Base-by-base conservation (phyloP, 75 land plant genomes). In the Pinus taeda region DNA sequence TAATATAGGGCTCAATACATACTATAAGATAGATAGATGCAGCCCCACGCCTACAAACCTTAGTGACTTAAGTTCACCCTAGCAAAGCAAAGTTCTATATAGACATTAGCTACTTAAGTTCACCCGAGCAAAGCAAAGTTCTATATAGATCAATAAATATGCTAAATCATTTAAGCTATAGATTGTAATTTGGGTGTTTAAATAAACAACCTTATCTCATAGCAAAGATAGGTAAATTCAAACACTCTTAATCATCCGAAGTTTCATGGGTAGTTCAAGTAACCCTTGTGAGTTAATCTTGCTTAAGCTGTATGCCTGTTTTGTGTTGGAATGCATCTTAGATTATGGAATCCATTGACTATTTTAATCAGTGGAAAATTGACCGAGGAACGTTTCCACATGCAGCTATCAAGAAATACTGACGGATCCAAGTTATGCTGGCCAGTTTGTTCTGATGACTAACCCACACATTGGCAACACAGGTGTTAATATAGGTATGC, bases 351-450 rank as follows among this genome's bases (percentile, higher is more conserved):
- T 73, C n/a, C 17, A 60, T 2, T 33, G 17, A 36, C 15, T 74
- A 20, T 74, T 24, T 76, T 20, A 29, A 30, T 30, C 33, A 24
- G 75, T 37, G 33, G 22, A 76, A 37, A 71, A 74, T 30, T 67
- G 11, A 26, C 14, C 17, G 20, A 62, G 8, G 61, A 75, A 45
- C 13, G 30, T 67, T 69, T 69, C 13, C 24, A 8, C 20, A 20
- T 82, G 79, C 84, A 96, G 98, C 80, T 96, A 96, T 78, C 98
- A 96, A 76, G 98, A 96, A 78, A 96, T 96, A 74, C 77, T 96
- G 45, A 94, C 98, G n/a, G 98, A 96, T 77, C 98, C 98, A 60
- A 96, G 98, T 74, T 96, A 96, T 86, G 98, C 98, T 71, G 98
- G 98, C 24, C 98, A 96, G 76, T 94, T 96, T 89, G 98, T 96